Evolutionary conservation across 345 rosid genomes (phyloP), one percentile per base, ranked within the genome.

Genomic region (Gossypium raimondii): DNA sequence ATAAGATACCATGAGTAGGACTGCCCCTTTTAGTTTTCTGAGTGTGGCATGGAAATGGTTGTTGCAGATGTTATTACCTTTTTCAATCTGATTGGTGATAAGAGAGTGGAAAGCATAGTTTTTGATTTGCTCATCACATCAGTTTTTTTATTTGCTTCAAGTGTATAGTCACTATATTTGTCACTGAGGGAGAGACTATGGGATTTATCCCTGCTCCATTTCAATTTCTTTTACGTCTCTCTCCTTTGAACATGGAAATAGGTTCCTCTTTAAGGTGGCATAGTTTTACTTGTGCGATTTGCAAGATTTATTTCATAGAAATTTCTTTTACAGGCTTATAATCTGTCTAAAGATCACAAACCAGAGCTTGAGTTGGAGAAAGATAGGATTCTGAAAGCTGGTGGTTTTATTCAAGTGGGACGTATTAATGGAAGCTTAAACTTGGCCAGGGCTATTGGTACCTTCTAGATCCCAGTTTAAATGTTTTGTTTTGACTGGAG

Each of bases 381-480:
- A 52, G 56, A 56, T 56, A 52, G 56, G 56, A 52, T 52, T 52
- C 56, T 52, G 56, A 52, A 52, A 52, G 56, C 56, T 52, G 56
- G 56, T 52, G 18, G 56, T 52, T 52, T 52, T 52, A 52, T 52
- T 52, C 56, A 52, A 52, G 56, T 52, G 56, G 56, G 56, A 52
- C 27, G 56, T 52, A 18, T 52, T 20, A 52, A 17, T 52, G 56
- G 56, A 52, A 52, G 56, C 17, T 52, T 52, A 52, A 52, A 52
- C 56, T 52, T 52, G 20, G 20, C 56, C n/a, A 52, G 56, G 56
- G 56, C 56, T 14, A 52, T 52, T 52, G 56, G 56, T 52, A 52
- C 56, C 56, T 52, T 52, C 56, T 52, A 52, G 56, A 17, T 52
- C 18, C 56, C 16, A 52, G 20, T 52, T 52, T 52, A 52, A 52